phyloP scores from a whole-genome alignment of 768 basidiomycete genomes.

The Nidularia pulvinata region DNA sequence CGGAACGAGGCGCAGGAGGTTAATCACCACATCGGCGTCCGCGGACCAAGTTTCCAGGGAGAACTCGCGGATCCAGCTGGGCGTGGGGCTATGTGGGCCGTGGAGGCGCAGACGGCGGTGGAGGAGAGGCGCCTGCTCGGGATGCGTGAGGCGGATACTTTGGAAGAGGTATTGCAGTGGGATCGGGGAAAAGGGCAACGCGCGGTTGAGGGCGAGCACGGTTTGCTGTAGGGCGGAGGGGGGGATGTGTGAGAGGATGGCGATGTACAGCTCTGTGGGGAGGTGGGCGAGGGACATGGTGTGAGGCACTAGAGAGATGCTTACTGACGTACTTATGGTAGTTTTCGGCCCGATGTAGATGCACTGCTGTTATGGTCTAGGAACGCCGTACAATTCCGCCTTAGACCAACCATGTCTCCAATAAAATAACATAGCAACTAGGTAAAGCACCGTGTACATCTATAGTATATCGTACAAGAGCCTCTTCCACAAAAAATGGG shows the following conservation, averaged over 20 bases:
- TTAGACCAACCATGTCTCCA: too few relatives aligned
- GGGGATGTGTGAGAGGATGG: constrained; percentile 54
- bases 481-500: neutral
- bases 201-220: constrained; percentile 57
- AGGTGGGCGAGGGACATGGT: constrained; percentile 21
- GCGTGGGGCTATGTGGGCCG: neutral
- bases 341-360: too few relatives aligned
- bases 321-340: too few relatives aligned
- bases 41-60: constrained; percentile 64
- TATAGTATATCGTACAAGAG: neutral
- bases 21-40: constrained; percentile 76
- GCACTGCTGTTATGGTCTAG: too few relatives aligned
- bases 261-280: constrained; percentile 67
- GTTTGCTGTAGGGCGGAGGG: constrained; percentile 45
- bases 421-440: too few relatives aligned
- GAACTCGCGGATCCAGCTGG: constrained; percentile 45
- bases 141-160: constrained; percentile 46
- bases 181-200: constrained; percentile 61
- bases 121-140: constrained; percentile 55
- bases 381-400: too few relatives aligned
- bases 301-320: neutral
- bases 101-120: constrained; percentile 46
- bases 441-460: neutral
- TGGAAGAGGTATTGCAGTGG: constrained; percentile 58
- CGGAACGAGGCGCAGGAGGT: constrained; percentile 61